Conservation (phyloP, 495 filamentous ascomycete species). For the Penicillium manginii region DNA sequence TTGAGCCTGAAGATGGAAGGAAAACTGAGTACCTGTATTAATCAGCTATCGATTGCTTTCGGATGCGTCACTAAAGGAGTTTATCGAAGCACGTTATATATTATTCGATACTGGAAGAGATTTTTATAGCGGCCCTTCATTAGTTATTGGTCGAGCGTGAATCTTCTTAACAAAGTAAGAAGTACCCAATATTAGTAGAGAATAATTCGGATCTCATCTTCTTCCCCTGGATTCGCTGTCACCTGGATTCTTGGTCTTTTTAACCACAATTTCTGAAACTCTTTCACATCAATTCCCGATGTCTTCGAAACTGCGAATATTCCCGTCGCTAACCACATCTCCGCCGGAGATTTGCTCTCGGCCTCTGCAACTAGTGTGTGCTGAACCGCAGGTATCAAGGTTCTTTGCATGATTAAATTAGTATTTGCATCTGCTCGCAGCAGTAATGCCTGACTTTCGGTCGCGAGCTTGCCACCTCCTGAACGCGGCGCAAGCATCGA, state of each 20-base stretch:
- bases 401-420: conserved; percentile 11
- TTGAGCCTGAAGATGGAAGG: no score
- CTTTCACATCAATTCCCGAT: conserved; percentile 1
- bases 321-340: conserved; percentile 10
- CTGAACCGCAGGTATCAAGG: conserved; percentile 10
- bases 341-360: neutral
- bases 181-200: neutral
- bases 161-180: neutral
- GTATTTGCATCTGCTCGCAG: conserved; percentile 8
- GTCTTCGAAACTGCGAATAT: conserved; percentile 11
- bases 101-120: neutral
- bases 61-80: neutral
- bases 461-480: conserved; percentile 1
- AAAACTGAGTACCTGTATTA: neutral
- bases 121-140: neutral
- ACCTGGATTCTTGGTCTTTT: neutral
- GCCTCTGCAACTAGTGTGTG: conserved; percentile 2
- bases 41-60: neutral
- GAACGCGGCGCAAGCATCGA: conserved; percentile 6
- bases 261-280: neutral
- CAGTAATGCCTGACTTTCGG: neutral
- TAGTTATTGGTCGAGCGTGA: neutral
- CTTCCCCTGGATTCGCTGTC: neutral
- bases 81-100: neutral
- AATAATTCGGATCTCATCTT: neutral